These are phyloP conservation scores for Spraguea lophii DNA, from an alignment of 371 early-diverging fungal species.

Conservation along the genomic window DNA sequence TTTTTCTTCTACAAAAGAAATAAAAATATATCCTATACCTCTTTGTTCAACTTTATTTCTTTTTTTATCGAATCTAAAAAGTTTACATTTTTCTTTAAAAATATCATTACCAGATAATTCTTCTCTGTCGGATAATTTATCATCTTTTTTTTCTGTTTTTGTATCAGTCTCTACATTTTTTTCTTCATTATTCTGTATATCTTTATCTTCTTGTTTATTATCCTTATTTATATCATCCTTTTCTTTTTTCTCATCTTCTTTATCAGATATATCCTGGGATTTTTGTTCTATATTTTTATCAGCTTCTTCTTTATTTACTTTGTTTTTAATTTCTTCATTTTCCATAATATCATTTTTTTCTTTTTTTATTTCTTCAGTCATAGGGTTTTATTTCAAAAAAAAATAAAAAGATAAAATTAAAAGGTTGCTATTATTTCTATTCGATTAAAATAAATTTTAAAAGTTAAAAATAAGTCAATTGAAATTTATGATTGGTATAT, in stretches of 20 bases:
- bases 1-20: constrained; percentile 4
- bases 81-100: constrained; percentile 22
- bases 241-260: too few species aligned
- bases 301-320: too few species aligned
- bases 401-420: too few species aligned
- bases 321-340: not conserved
- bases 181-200: not conserved
- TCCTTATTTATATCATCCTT: not conserved
- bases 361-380: too few species aligned
- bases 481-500: too few species aligned
- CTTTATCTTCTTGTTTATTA: not conserved
- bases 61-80: constrained; percentile 15
- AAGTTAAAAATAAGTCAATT: too few species aligned
- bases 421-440: too few species aligned
- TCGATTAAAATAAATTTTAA: too few species aligned
- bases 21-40: constrained; percentile 26
- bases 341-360: not conserved
- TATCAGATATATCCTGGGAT: too few species aligned
- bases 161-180: not conserved
- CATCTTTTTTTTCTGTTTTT: not conserved
- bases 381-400: too few species aligned
- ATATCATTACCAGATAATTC: constrained; percentile 7
- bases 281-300: too few species aligned
- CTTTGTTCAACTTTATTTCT: constrained; percentile 26
- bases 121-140: not conserved